Evolutionary conservation across 1,284 basidiomycete species (phyloP), one percentile per base, ranked within the genome.

Genomic region (Rhodotorula sp.): DNA sequence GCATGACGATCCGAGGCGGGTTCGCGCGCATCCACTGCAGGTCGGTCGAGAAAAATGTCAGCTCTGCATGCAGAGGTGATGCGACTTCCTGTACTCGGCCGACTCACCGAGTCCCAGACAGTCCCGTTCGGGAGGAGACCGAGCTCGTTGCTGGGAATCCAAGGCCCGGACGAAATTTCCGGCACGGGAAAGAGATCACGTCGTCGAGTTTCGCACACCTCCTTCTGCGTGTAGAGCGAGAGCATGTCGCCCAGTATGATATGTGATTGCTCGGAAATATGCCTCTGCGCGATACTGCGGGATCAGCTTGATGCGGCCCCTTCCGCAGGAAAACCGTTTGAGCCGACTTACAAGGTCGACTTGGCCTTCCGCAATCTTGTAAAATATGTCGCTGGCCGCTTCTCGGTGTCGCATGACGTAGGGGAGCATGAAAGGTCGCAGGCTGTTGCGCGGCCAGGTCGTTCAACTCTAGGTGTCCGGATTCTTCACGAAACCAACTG

Each of bases 241-340:
- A 75, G 56, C 74, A 75, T 73, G 58, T 75, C 74, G 26, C 62
- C 74, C 8, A 71, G 28, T 0, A 62, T 67, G 8, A 45, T n/a
- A 48, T 75, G 73, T 3, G 58, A 45, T 18, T 60, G 3, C 6
- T 54, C 28, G 0, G 62, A 59, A n/a, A 75, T 75, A 62, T 75
- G 73, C 3, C 73, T 66, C 68, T 72, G 66, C 19, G 15, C 5
- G 5, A 1, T 4, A 23, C 23, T 14, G 12, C 8, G 48, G 19
- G 23, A 63, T 19, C 18, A 8, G 28, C 7, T 57, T 19, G 12
- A 3, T 45, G 14, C 10, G 45, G 16, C 19, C 10, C 28, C 38
- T 3, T 8, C 3, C 21, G 3, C 16, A 15, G 55, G 34, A 26
- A 48, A n/a, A 15, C 8, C 18, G n/a, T n/a, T n/a, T n/a, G n/a